Evolutionary conservation across 371 early-diverging fungal genomes (phyloP).

Genomic region (Phascolomyces articulosus): DNA sequence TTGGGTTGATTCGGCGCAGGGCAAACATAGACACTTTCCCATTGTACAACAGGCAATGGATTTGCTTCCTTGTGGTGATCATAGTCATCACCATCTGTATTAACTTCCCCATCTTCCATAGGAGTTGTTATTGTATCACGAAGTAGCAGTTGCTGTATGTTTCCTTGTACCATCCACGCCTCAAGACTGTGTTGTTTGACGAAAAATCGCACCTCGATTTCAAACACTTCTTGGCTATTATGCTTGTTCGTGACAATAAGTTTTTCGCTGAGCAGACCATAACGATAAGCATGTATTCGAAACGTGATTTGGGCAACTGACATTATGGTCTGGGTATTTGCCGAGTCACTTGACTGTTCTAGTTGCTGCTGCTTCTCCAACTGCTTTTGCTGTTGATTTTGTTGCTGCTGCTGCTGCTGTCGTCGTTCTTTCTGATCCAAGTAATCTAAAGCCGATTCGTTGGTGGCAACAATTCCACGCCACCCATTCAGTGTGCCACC

Average conservation of each 20-base stretch:
- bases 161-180: constrained; percentile 20
- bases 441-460: constrained; percentile 13
- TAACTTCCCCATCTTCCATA: too few species aligned
- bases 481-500: constrained; percentile 66
- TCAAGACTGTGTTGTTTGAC: constrained; percentile 58
- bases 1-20: constrained; percentile 14
- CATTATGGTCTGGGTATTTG: constrained; percentile 14
- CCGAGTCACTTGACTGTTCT: constrained; percentile 18
- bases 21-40: constrained; percentile 65
- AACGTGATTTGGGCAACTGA: constrained; percentile 63
- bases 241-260: constrained; percentile 71
- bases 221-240: constrained; percentile 68
- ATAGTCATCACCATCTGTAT: constrained; percentile 18
- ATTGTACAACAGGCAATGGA: constrained; percentile 44
- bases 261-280: constrained; percentile 66
- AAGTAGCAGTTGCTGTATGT: not conserved
- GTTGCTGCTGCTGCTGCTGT: not conserved
- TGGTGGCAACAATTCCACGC: constrained; percentile 30
- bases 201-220: constrained; percentile 70
- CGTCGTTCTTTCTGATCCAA: constrained; percentile 18
- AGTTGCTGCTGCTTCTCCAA: not conserved
- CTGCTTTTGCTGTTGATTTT: too few species aligned
- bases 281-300: constrained; percentile 56
- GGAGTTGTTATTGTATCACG: too few species aligned
- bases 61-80: constrained; percentile 49